Evolutionary conservation across 2,329 filamentous ascomycete species (phyloP), one percentile per base, ranked within the genome.

Genomic region (Xenoacremonium recifei): DNA sequence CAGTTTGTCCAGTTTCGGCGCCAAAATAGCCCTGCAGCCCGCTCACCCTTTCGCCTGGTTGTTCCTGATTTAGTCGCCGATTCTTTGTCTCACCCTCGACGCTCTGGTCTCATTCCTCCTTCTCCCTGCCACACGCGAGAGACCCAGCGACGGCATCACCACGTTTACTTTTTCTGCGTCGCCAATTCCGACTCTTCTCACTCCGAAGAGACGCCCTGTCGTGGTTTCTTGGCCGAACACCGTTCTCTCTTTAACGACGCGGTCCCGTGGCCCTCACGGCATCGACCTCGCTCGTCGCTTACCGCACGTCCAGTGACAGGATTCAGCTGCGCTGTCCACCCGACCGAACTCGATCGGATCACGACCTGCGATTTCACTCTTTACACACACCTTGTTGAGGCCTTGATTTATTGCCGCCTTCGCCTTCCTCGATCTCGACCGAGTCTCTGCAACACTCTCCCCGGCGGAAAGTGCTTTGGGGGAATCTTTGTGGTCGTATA

Each of bases 81-180:
- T 54, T 59, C 49, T 56, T 60, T 61, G 58, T 62, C 60, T 61
- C 58, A 61, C 51, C n/a, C 47, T 54, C 50, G 41, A 34, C 9
- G 42, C 45, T 47, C 46, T 52, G 49, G 52, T 47, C 46, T 48
- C 49, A 47, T 50, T 50, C 45, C 54, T 56, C 51, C 38, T 47
- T 53, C 45, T 54, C 55, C 52, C 53, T 59, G 46, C 50, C 45
- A 50, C 45, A 42, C 42, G 39, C 50, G 51, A 51, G n/a, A n/a
- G 52, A 47, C 45, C 44, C 54, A 55, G 58, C 55, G 43, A 52
- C 46, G 47, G 38, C 44, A 42, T 31, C 21, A 18, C 37, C 27
- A 11, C 17, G 17, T 15, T 23, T 23, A n/a, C 18, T 30, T 18
- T 21, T 15, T 18, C 15, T 20, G n/a, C 15, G 34, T 36, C 34